phyloP scores from a whole-genome alignment of 108 stramenopile species.

The Seminavis robusta region DNA sequence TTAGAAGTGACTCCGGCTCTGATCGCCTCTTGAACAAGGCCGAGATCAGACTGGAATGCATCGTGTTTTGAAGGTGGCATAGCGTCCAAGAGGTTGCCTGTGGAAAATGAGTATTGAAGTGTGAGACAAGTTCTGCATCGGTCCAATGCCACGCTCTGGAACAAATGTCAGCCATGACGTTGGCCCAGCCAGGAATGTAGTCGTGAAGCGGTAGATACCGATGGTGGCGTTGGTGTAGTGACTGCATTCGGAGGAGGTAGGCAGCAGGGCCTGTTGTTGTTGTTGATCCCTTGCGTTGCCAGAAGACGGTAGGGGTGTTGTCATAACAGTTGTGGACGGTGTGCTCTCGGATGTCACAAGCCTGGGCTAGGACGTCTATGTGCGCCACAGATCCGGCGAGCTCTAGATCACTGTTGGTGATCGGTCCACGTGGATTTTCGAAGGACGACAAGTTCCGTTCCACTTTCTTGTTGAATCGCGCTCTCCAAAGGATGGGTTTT shows the following conservation, averaged over 20 bases:
- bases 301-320: constrained; percentile 32
- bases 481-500: constrained; percentile 38
- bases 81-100: constrained; percentile 25
- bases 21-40: constrained; percentile 11
- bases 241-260: constrained; percentile 36
- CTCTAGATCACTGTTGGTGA: constrained; percentile 41
- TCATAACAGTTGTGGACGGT: constrained; percentile 20
- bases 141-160: constrained; percentile 15
- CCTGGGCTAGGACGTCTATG: constrained; percentile 28
- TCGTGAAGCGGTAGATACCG: constrained; percentile 22
- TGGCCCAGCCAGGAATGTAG: constrained; percentile 19
- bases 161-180: constrained; percentile 25
- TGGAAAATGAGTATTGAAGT: constrained; percentile 22
- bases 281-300: constrained; percentile 33
- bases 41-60: constrained; percentile 19
- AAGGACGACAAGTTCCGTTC: constrained; percentile 1
- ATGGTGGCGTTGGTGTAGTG: constrained; percentile 29
- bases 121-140: constrained; percentile 14
- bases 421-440: constrained; percentile 21
- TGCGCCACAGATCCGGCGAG: constrained; percentile 35
- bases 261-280: constrained; percentile 24
- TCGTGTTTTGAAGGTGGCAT: constrained; percentile 1
- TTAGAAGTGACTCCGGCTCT: constrained; percentile 2
- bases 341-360: constrained; percentile 25
- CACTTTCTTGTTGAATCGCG: constrained; percentile 23